Evolutionary conservation across 805 yeast species (phyloP).

Genomic region (Spathaspora gorwiae): DNA sequence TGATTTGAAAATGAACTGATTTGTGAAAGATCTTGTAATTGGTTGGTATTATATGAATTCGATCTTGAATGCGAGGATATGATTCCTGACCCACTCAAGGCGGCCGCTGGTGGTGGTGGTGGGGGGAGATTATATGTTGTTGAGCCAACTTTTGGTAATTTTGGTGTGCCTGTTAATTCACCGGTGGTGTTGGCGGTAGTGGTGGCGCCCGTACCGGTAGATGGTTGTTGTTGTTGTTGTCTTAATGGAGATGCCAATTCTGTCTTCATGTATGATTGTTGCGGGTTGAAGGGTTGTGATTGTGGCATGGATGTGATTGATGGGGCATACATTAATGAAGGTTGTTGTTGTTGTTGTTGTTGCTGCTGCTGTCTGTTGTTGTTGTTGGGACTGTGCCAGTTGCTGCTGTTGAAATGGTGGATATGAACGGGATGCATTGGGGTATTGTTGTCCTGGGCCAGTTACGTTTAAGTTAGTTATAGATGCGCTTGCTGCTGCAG

Average conservation of each 20-base stretch:
- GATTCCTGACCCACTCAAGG: conserved; percentile 11
- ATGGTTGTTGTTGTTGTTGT: conserved; percentile 8
- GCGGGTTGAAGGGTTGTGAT: conserved; percentile 1
- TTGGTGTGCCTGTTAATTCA: conserved; percentile 23
- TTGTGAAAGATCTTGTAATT: background rate
- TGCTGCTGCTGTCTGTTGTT: conserved; percentile 1
- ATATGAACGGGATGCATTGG: background rate
- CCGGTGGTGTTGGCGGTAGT: background rate
- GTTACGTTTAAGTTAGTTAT: background rate
- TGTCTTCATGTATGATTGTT: conserved; percentile 17
- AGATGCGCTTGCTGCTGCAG: background rate
- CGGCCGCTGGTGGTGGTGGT: conserved; percentile 22
- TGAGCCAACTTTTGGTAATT: conserved; percentile 23
- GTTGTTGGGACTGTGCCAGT: conserved; percentile 1
- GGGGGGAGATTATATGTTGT: conserved; percentile 29
- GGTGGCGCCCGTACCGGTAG: too few relatives aligned
- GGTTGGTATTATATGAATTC: conserved; percentile 21
- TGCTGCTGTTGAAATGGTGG: conserved; percentile 1
- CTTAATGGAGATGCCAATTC: conserved; percentile 39
- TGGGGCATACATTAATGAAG: conserved; percentile 1
- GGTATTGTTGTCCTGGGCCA: background rate
- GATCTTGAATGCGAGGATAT: conserved; percentile 22
- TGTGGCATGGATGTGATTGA: background rate
- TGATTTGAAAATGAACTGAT: background rate
- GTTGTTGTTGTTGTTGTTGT: background rate